Evolutionary conservation across 805 yeast genomes (phyloP).

Genomic region (Wickerhamiella kazuoi): DNA sequence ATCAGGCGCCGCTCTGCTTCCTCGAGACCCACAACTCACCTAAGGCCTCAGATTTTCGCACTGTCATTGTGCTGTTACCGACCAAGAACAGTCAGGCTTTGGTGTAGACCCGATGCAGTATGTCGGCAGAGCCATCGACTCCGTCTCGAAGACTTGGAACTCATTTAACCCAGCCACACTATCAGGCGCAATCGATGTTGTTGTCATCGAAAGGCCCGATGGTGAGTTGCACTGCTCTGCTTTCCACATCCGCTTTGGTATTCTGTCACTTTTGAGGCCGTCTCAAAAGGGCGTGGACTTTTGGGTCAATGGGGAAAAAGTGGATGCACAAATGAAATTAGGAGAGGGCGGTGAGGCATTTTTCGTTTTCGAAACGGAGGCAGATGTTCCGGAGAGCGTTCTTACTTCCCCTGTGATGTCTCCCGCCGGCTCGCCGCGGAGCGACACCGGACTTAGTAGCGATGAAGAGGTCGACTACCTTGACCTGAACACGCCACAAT

Average conservation of each 20-base stretch:
- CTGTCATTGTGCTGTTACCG: too few relatives aligned
- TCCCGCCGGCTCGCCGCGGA: slow-evolving; percentile 32
- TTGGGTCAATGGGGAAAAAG: slow-evolving; percentile 61
- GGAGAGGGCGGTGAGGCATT: slow-evolving; percentile 98
- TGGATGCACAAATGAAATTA: slow-evolving; percentile 83
- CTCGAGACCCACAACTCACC: too few relatives aligned
- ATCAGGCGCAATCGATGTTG: slow-evolving; percentile 92
- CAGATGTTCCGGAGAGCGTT: slow-evolving; percentile 54
- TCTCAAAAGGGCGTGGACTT: slow-evolving; percentile 88
- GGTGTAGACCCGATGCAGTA: slow-evolving; percentile 94
- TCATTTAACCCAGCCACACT: slow-evolving; percentile 91
- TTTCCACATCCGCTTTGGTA: slow-evolving; percentile 91
- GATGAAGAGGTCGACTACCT: slow-evolving; percentile 15
- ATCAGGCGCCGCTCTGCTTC: too few relatives aligned
- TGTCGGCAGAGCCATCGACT: slow-evolving; percentile 88
- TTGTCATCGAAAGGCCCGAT: slow-evolving; percentile 78
- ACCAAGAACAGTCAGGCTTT: too few relatives aligned
- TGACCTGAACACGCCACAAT: slow-evolving; percentile 3
- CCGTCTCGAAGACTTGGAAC: slow-evolving; percentile 93
- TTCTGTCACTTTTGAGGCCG: slow-evolving; percentile 79
- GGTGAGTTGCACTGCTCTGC: slow-evolving; percentile 79
- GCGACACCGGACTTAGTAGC: slow-evolving; percentile 5
- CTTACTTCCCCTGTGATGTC: slow-evolving; percentile 79
- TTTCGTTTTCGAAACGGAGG: slow-evolving; percentile 77
- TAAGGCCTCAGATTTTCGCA: too few relatives aligned